Percentiles rank a stretch among this genome's conserved stretches.
phyloP scores from a whole-genome alignment of 306 rosid genomes.

The Biancaea sappan region DNA sequence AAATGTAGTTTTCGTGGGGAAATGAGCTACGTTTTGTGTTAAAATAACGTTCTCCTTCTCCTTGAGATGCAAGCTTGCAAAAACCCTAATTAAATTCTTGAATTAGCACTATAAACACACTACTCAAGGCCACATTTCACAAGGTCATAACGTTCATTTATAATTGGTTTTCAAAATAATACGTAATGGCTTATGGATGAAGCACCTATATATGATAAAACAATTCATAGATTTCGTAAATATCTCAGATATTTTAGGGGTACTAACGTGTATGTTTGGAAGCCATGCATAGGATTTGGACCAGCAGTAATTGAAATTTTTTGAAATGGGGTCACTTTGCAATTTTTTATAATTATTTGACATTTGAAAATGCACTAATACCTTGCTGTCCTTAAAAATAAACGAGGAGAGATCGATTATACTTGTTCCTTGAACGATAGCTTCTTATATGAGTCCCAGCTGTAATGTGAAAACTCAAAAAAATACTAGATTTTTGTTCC shows the following conservation, averaged over 20 bases:
- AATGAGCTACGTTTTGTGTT: background rate
- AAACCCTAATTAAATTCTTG: background rate
- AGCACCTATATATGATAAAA: background rate
- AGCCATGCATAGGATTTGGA: slow-evolving; percentile 1
- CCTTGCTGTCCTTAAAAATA: background rate
- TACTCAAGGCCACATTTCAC: slow-evolving; percentile 23
- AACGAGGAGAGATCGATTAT: background rate
- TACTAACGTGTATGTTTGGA: background rate
- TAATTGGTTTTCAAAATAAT: background rate
- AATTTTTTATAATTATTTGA: background rate
- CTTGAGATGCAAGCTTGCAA: slow-evolving; percentile 1
- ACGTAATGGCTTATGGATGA: background rate
- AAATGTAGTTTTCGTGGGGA: background rate
- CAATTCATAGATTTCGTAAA: background rate
- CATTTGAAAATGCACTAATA: background rate
- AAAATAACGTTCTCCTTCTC: background rate
- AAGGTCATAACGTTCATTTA: background rate
- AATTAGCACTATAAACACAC: slow-evolving; percentile 16
- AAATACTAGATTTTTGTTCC: background rate
- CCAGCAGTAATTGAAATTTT: background rate
- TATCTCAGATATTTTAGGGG: background rate
- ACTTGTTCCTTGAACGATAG: background rate
- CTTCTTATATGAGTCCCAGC: background rate
- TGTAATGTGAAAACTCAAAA: background rate
- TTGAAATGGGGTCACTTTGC: background rate